Conservation (phyloP, 257 asterid genomes). For the Scutellaria baicalensis region DNA sequence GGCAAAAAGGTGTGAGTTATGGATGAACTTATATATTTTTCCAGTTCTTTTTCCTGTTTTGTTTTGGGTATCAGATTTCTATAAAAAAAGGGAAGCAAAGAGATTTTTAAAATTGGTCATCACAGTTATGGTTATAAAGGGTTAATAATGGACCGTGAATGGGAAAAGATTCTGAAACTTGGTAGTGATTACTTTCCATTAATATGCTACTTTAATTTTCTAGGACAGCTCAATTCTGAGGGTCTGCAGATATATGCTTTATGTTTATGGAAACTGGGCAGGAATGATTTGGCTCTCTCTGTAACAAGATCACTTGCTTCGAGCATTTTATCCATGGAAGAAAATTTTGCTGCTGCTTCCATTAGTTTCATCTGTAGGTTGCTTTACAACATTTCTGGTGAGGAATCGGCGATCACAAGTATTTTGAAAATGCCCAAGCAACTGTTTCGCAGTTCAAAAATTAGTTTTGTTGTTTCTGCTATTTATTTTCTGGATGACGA, state of each 20-base stretch:
- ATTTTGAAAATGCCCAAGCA: conserved; percentile 81
- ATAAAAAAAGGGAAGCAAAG: not conserved
- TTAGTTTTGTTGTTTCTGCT: conserved; percentile 64
- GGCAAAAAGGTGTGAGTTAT: conserved; percentile 56
- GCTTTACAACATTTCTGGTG: conserved; percentile 65
- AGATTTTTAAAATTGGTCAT: not conserved
- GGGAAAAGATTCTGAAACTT: conserved; percentile 5
- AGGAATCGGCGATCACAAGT: conserved; percentile 57
- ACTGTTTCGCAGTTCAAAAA: conserved; percentile 54
- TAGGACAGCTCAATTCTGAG: conserved; percentile 75
- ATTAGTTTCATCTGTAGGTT: conserved; percentile 67
- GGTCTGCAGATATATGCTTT: conserved; percentile 79
- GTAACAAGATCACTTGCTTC: conserved; percentile 58
- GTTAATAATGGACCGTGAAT: not conserved
- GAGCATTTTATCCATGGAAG: conserved; percentile 57
- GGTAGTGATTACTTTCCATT: conserved; percentile 1
- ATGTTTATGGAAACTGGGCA: conserved; percentile 77
- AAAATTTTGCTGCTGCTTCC: conserved; percentile 52
- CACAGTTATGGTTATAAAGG: not conserved
- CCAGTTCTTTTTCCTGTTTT: not conserved
- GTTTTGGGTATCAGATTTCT: not conserved
- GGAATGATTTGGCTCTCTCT: conserved; percentile 64
- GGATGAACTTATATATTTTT: conserved; percentile 8
- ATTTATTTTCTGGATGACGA: conserved; percentile 67
- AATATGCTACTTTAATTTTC: conserved; percentile 25